phyloP scores from a whole-genome alignment of 192 early-diverging fungal genomes.

The Cladochytrium replicatum region DNA sequence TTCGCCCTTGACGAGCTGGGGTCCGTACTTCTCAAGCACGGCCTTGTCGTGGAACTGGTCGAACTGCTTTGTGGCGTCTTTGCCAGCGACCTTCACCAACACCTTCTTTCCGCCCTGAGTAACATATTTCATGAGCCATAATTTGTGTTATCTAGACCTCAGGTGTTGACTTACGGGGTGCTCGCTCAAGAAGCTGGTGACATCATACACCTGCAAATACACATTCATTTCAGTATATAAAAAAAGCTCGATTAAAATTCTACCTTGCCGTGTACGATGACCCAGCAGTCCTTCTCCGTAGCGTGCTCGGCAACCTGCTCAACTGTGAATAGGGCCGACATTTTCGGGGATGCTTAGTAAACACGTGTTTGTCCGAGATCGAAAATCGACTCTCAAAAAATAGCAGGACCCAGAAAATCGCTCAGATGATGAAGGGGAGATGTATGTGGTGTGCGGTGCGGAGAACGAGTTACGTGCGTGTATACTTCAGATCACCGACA shows the following conservation, averaged over 20 bases:
- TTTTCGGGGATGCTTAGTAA: no score
- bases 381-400: no score
- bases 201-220: slow-evolving; percentile 32
- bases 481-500: no score
- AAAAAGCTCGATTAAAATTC: no score
- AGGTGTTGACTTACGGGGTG: slow-evolving; percentile 42
- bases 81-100: slow-evolving; percentile 64
- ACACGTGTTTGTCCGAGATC: no score
- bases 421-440: no score
- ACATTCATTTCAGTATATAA: no score
- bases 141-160: no score
- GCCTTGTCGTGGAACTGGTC: slow-evolving; percentile 18
- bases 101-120: slow-evolving; percentile 48
- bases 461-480: no score
- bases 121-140: not conserved
- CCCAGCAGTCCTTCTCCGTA: slow-evolving; percentile 66
- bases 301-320: slow-evolving; percentile 66
- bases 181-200: slow-evolving; percentile 34
- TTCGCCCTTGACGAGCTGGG: slow-evolving; percentile 15
- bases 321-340: no score
- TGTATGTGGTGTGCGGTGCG: no score
- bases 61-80: slow-evolving; percentile 76
- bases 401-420: no score
- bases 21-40: slow-evolving; percentile 14
- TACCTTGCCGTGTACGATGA: slow-evolving; percentile 68